Conservation (phyloP, 352 stramenopile species). For the Globisporangium cylindrosporum region DNA sequence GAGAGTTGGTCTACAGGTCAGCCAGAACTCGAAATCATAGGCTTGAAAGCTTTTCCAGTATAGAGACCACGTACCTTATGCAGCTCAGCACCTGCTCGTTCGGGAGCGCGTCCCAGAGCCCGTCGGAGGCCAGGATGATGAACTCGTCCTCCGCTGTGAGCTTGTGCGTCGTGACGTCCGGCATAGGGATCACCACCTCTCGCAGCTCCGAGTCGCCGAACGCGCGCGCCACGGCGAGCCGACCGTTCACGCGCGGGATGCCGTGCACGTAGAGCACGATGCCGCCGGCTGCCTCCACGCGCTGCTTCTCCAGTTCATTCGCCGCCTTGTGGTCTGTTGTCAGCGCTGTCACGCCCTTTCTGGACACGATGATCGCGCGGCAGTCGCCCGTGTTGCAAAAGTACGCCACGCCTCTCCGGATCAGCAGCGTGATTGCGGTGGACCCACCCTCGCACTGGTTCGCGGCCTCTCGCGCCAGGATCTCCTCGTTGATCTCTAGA, state of each 20-base stretch:
- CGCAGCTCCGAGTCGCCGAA: conserved; percentile 71
- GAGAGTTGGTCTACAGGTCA: conserved; percentile 2
- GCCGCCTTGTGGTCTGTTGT: conserved; percentile 78
- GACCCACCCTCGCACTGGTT: conserved; percentile 56
- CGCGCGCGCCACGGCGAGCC: conserved; percentile 57
- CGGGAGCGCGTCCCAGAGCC: conserved; percentile 68
- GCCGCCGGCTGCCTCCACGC: conserved; percentile 65
- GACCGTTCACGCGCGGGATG: conserved; percentile 68
- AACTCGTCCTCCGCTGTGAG: conserved; percentile 60
- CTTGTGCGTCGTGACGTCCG: conserved; percentile 53
- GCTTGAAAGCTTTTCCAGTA: no score
- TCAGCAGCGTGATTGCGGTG: conserved; percentile 60
- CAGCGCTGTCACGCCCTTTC: conserved; percentile 37
- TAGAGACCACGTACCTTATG: conserved; percentile 38
- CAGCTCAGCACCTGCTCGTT: conserved; percentile 65
- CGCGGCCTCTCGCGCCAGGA: conserved; percentile 46
- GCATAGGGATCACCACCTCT: conserved; percentile 56
- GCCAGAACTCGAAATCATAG: neutral
- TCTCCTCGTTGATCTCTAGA: conserved; percentile 64
- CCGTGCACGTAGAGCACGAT: conserved; percentile 77
- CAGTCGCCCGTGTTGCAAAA: conserved; percentile 82
- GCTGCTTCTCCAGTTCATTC: conserved; percentile 57
- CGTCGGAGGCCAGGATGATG: conserved; percentile 75
- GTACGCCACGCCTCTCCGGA: conserved; percentile 42
- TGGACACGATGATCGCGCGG: conserved; percentile 55